Evolutionary conservation across 345 rosid species (phyloP), one percentile per base, ranked within the genome.

Genomic region (Eucalyptus victrix): DNA sequence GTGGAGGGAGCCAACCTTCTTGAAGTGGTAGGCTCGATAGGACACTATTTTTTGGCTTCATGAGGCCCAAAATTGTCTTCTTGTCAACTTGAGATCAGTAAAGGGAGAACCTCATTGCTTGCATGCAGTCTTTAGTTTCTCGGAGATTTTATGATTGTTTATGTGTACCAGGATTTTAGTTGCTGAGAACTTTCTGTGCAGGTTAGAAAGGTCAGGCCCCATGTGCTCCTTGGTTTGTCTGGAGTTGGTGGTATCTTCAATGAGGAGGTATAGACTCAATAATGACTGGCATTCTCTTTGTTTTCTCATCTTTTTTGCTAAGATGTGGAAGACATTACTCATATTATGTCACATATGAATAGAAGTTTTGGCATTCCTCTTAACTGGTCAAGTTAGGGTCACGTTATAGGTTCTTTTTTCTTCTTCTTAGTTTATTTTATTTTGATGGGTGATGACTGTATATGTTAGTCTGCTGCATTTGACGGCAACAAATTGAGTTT

Each of bases 151-250:
- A 28, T 76, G 47, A 76, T 60, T 60, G 21, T 80, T 44, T 54
- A 58, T 26, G 24, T 60, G 21, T 80, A 47, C 13, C 19, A 49
- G 32, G n/a, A 34, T 90, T 88, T 44, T 88, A 50, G 65, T 91
- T 90, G 56, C 87, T 89, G 90, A 89, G 85, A 60, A 37, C 69
- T 86, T 34, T 51, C 45, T 91, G 26, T 91, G 91, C 96, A 98
- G 99, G 97, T 98, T 88, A 98, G 92, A 92, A 95, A 90, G 93
- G 93, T 96, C 90, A 97, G 92, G 92, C 99, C 99, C 32, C 96
- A 96, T 91, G 99, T 96, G 92, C 98, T 98, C 92, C 98, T 98
- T 92, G 99, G 99, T 92, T 93, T 98, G 92, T 98, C 99, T 91
- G 99, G 99, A 92, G 99, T 98, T 90, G 99, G 98, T 87, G 99